phyloP scores from a whole-genome alignment of 805 yeast genomes.

The Candida namnaoensis region DNA sequence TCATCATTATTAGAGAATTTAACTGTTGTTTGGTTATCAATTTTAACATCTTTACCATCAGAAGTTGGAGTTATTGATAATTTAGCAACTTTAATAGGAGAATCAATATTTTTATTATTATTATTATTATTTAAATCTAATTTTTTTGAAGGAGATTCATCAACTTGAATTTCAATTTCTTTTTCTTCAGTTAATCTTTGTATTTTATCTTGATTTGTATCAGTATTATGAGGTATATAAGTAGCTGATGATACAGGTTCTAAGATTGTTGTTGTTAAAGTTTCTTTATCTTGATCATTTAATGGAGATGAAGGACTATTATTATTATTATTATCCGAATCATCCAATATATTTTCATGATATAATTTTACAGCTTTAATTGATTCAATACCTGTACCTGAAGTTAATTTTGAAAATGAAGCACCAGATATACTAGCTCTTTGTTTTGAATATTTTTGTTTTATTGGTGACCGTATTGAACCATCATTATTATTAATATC shows the following conservation, averaged over 20 bases:
- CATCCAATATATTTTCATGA: too few species aligned
- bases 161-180: constrained; percentile 6
- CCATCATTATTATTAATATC: too few species aligned
- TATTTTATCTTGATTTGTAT: constrained; percentile 8
- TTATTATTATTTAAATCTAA: neutral
- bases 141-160: neutral
- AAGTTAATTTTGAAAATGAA: neutral
- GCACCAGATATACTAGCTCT: neutral
- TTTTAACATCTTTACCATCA: constrained; percentile 6
- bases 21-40: neutral
- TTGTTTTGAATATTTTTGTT: neutral
- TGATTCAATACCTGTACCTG: too few species aligned
- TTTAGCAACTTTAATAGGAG: constrained; percentile 3
- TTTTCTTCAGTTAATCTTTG: constrained; percentile 1
- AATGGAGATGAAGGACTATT: too few species aligned
- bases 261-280: constrained; percentile 8
- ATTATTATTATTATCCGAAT: too few species aligned
- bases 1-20: neutral
- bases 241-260: constrained; percentile 68
- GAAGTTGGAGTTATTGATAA: constrained; percentile 8
- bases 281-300: neutral
- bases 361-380: too few species aligned
- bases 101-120: constrained; percentile 1
- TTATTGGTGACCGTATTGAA: neutral
- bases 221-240: constrained; percentile 57